Base-by-base conservation (phyloP, 495 filamentous ascomycete genomes). In the Massariosphaeria phaeospora region DNA sequence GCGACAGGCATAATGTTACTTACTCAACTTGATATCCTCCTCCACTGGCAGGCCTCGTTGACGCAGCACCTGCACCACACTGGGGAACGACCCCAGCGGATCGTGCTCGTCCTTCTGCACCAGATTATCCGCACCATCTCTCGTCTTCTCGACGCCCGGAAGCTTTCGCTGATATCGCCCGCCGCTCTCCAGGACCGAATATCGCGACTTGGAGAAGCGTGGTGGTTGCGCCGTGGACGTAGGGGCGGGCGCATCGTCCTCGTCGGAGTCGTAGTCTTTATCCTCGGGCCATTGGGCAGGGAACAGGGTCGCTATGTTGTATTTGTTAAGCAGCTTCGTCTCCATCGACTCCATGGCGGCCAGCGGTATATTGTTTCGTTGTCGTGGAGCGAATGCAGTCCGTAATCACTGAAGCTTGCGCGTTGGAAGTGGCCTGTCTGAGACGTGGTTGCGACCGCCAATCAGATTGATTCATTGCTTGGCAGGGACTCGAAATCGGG, bases 81-180 rank as follows among this genome's bases (percentile, higher is more conserved):
- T 94, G 42, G 87, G 83, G 0, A 83, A 77, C 10, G 76, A 77
- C 0, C 93, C 93, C 36, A 98, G 70, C 1, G 93, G 89, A 67
- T 98, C 93, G 1, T 88, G 81, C 67, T 98, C 93, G 66, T 98
- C 93, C 59, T 83, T 82, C 65, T 89, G 87, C 15, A 89, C 84
- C 40, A 89, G 66, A 61, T 84, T 91, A 58, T 88, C 85, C 36
- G 85, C 74, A 24, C 78, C 79, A 63, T 84, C 79, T 30, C 75
- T 79, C 15, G 79, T 82, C 65, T 75, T 84, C 60, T 88, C 79
- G 29, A 84, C 81, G 3, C 86, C 86, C 13, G 84, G 79, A 12
- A 85, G 75, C 48, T 79, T 86, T 62, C 75, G 76, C 61, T 81
- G 75, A 57, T 80, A 80, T 70, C 83, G 86, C 29, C 83, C 76